These are phyloP conservation scores for Salinomyces thailandicus DNA, from an alignment of 2,329 filamentous ascomycete genomes.

Conservation along the genomic window DNA sequence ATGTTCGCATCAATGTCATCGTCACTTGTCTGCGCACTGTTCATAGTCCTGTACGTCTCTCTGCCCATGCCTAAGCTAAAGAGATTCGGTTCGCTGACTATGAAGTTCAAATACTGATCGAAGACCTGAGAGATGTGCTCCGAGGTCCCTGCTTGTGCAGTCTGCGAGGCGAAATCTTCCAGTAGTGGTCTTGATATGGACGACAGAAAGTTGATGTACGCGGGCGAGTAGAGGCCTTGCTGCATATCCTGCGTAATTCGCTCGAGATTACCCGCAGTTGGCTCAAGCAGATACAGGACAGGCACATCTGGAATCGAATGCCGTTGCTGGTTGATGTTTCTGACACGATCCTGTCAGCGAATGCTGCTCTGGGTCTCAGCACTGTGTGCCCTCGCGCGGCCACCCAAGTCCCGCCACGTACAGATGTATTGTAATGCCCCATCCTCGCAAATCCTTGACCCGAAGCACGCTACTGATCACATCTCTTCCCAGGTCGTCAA, in stretches of 20 bases:
- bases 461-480: slow-evolving; percentile 93
- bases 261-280: slow-evolving; percentile 68
- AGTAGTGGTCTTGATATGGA: slow-evolving; percentile 82
- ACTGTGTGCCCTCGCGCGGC: slow-evolving; percentile 1
- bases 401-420: slow-evolving; percentile 38
- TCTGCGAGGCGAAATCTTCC: slow-evolving; percentile 88
- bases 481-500: slow-evolving; percentile 84
- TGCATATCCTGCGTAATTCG: slow-evolving; percentile 76
- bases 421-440: slow-evolving; percentile 97
- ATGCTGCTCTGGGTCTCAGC: slow-evolving; percentile 22
- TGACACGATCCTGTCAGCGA: slow-evolving; percentile 23
- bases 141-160: slow-evolving; percentile 70
- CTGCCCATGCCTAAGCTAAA: slow-evolving; percentile 92
- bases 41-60: slow-evolving; percentile 90
- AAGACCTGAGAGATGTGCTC: slow-evolving; percentile 87
- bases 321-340: slow-evolving; percentile 69
- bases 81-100: slow-evolving; percentile 87
- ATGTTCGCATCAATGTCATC: slow-evolving; percentile 79
- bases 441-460: slow-evolving; percentile 82
- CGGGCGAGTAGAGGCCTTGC: slow-evolving; percentile 79
- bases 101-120: slow-evolving; percentile 96
- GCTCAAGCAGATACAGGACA: slow-evolving; percentile 92
- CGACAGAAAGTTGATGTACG: slow-evolving; percentile 93
- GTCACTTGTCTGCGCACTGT: slow-evolving; percentile 83
- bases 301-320: slow-evolving; percentile 94